A percentile compares a stretch with the other conserved stretches of the same genome.
Conservation (phyloP, 805 yeast genomes). For the Candida ficus region DNA sequence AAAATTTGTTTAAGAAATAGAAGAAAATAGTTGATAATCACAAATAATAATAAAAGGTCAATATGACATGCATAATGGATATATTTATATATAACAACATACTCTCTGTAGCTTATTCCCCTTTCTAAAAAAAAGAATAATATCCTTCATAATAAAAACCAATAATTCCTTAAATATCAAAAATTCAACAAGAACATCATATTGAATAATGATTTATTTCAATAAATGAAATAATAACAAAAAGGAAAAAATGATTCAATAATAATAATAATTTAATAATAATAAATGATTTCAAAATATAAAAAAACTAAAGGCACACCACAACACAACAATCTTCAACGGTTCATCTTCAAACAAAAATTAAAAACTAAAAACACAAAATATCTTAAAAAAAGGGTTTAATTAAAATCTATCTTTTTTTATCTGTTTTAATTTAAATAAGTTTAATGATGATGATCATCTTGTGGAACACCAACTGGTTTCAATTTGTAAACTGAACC, state of each 20-base stretch:
- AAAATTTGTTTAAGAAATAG: too few species aligned
- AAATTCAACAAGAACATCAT: conserved; percentile 1
- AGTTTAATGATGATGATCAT: conserved; percentile 34
- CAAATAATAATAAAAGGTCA: background rate
- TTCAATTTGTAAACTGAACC: conserved; percentile 91
- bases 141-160: background rate
- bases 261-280: background rate
- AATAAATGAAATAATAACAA: too few species aligned
- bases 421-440: background rate
- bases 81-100: background rate
- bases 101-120: background rate
- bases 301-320: conserved; percentile 1
- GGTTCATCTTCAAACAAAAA: background rate
- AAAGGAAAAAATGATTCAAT: background rate
- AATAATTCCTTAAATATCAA: background rate
- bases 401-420: background rate
- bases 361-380: background rate
- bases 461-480: conserved; percentile 76
- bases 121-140: background rate
- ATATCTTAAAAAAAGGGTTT: background rate
- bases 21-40: background rate
- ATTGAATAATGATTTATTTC: background rate
- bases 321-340: too few species aligned
- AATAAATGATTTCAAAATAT: conserved; percentile 1
- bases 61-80: conserved; percentile 2